Conservation (phyloP, 805 yeast species). For the Hagleromyces aurorensis region DNA sequence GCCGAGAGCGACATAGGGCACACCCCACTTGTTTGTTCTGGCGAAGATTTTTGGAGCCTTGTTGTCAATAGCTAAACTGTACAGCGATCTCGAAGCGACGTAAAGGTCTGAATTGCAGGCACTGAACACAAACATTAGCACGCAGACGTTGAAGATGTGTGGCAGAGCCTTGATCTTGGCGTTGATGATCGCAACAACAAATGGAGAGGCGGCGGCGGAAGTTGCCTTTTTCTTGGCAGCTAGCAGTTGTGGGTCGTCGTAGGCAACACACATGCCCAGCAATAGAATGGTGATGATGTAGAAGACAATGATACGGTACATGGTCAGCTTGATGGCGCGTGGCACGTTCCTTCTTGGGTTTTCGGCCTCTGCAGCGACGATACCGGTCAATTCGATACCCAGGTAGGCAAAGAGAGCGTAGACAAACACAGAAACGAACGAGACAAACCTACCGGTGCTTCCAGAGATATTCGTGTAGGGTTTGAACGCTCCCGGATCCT, state of each 20-base stretch:
- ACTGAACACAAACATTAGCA: slow-evolving; percentile 67
- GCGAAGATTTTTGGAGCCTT: slow-evolving; percentile 66
- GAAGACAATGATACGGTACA: slow-evolving; percentile 60
- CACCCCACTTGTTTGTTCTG: slow-evolving; percentile 59
- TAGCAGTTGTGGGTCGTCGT: slow-evolving; percentile 41
- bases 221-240: slow-evolving; percentile 44
- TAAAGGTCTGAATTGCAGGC: slow-evolving; percentile 77
- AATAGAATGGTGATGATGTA: slow-evolving; percentile 54
- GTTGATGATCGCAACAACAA: slow-evolving; percentile 65
- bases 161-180: slow-evolving; percentile 62
- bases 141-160: slow-evolving; percentile 69
- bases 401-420: slow-evolving; percentile 63
- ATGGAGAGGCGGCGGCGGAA: slow-evolving; percentile 72
- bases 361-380: slow-evolving; percentile 67
- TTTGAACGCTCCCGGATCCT: slow-evolving; percentile 57
- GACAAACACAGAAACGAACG: slow-evolving; percentile 55
- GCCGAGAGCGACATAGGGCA: slow-evolving; percentile 53
- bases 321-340: slow-evolving; percentile 59
- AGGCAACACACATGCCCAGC: slow-evolving; percentile 62
- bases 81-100: slow-evolving; percentile 67
- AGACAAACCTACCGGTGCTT: slow-evolving; percentile 47
- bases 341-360: slow-evolving; percentile 65
- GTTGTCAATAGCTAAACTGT: slow-evolving; percentile 64
- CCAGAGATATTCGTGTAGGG: slow-evolving; percentile 39
- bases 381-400: slow-evolving; percentile 64